A percentile compares a stretch with the other conserved stretches of the same genome.
Evolutionary conservation across 345 rosid species (phyloP).

Genomic region (Eucalyptus cloeziana): DNA sequence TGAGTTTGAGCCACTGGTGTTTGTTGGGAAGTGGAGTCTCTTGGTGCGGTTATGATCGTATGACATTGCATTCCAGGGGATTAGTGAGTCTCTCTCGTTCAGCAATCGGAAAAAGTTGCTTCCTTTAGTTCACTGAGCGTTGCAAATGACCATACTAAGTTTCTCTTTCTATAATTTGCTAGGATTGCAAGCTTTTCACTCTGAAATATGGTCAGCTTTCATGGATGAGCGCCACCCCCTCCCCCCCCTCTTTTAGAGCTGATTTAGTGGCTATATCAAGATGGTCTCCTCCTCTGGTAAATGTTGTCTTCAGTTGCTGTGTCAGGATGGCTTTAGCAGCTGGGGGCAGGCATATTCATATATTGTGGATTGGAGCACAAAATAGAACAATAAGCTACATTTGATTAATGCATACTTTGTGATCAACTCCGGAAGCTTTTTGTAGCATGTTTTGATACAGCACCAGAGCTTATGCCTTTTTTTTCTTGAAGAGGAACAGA

Average conservation of each 20-base stretch:
- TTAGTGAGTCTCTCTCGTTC: background rate
- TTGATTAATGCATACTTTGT: background rate
- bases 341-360: background rate
- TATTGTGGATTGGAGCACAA: background rate
- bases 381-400: background rate
- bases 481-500: background rate
- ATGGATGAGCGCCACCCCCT: background rate
- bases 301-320: background rate
- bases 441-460: background rate
- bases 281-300: background rate
- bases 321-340: background rate
- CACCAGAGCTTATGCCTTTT: background rate
- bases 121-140: background rate
- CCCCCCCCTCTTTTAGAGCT: background rate
- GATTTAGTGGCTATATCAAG: background rate
- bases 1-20: background rate
- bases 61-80: background rate
- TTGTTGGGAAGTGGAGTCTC: background rate
- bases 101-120: background rate
- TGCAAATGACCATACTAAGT: background rate
- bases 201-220: background rate
- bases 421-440: background rate
- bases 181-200: background rate
- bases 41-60: background rate
- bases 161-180: background rate